Evolutionary conservation across 2,329 filamentous ascomycete species (phyloP), one percentile per base, ranked within the genome.

Genomic region (Botrytis medusae): DNA sequence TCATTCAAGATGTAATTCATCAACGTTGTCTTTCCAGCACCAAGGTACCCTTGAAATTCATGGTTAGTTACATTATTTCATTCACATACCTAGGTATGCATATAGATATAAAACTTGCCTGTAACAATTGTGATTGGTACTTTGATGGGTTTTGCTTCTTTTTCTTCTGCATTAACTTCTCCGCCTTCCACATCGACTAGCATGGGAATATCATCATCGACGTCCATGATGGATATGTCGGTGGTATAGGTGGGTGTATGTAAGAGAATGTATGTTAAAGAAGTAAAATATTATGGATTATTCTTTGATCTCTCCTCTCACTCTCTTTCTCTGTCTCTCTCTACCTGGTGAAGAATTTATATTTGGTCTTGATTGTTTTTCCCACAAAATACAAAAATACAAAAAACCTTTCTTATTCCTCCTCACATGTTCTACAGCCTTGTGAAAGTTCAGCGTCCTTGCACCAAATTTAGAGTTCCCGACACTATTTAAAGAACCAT

Each of bases 1-100:
- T 95, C 94, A 42, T 92, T 97, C 70, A 99, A 86, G 75, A 99
- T 98, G 82, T 98, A 97, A 82, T 99, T 98, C 74, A 99, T 86
- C 44, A 98, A 84, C 0, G 95, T 98, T 0, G 95, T 98, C 83
- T 99, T 99, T 29, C 96, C 96, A 14, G 96, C 94, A 29, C 96
- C 96, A 6, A 99, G 88, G 80, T 99, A 99, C 5, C 96, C 94
- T 42, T 69, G 29, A n/a, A 51, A 7, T 42, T 12, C 63, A 29
- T 46, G 46, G 34, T 73, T 60, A 60, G 32, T 60, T 37, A 12
- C 62, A 22, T 73, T 8, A 22, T 59, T 29, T 40, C 25, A 68
- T 32, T 9, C 25, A 16, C 8, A 16, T 25, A 29, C 1, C 10
- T 14, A 51, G 25, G 48, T 59, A 25, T 44, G 25, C 25, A 25